Base-by-base conservation (phyloP, 2,329 filamentous ascomycete species). In the Talaromyces islandicus region DNA sequence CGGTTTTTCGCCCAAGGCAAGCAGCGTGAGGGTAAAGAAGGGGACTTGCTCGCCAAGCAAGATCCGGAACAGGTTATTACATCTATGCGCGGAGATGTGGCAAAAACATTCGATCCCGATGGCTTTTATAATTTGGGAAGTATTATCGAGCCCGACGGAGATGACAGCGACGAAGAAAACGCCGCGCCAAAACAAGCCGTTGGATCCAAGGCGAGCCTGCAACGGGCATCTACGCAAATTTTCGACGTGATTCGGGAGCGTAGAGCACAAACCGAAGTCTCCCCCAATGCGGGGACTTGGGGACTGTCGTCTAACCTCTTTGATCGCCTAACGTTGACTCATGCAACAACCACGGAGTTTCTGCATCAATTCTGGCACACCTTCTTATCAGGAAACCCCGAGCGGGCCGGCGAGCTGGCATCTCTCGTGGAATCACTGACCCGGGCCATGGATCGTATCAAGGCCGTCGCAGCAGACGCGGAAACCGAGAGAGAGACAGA, bases 361-460 rank as follows among this genome's bases (percentile, higher is more conserved):
- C 79, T 99, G n/a, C 90, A 93, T 68, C 95, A 97, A 73, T 99
- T 99, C 78, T 99, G 93, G 93, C 84, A 85, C 35, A 87, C 92
- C 0, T 99, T 96, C 70, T 82, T 96, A 27, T 97, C 92, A 0
- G 93, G 92, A 14, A 91, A 97, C 70, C 78, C 90, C 0, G 88
- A 91, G 62, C 87, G 91, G 35, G 90, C 91, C 0, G 82, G 82
- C 48, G 93, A 99, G 75, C 82, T 97, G 14, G 86, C 87, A 7
- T 91, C 90, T 63, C 82, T 97, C 53, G 87, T 89, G 7, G 90
- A 96, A 71, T 93, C 92, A 10, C 81, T 99, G 14, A 84, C 85
- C 62, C 85, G 88, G 61, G 93, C 91, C 0, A 80, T 87, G 59
- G 85, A 88, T 62, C 86, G 94, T 27, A 93, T 97, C 72, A 84